A percentile compares a stretch with the other conserved stretches of the same genome.
Conservation (phyloP, 176 grass and related monocot species). For the Oryza meyeriana region DNA sequence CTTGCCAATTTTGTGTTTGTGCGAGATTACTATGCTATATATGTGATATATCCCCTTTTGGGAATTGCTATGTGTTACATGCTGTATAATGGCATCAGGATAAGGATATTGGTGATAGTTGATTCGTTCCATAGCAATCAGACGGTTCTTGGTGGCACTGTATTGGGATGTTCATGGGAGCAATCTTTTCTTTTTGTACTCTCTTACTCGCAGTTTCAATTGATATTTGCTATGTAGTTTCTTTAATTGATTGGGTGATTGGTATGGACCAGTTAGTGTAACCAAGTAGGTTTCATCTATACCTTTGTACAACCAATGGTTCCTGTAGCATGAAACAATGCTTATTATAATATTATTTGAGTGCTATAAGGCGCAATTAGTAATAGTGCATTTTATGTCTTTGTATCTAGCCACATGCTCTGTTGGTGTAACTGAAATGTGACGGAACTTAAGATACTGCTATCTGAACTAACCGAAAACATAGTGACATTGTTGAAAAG, state of each 20-base stretch:
- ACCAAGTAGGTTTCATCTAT: background rate
- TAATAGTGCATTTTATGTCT: background rate
- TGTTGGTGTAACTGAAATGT: background rate
- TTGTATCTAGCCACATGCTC: background rate
- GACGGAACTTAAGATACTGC: background rate
- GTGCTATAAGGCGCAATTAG: background rate
- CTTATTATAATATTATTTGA: background rate
- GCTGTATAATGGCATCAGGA: background rate
- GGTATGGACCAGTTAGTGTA: conserved; percentile 12
- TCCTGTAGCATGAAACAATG: conserved; percentile 4
- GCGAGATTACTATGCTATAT: background rate
- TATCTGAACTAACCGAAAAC: background rate
- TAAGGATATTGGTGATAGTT: background rate
- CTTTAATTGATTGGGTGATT: conserved; percentile 12
- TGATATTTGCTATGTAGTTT: background rate
- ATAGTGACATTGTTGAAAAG: background rate
- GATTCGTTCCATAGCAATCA: background rate
- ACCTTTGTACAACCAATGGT: background rate
- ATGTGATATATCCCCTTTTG: background rate
- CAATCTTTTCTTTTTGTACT: background rate
- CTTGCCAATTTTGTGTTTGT: conserved; percentile 1
- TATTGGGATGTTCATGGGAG: background rate
- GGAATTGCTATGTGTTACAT: conserved; percentile 12
- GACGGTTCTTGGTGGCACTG: background rate
- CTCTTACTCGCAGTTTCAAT: conserved; percentile 2